These are phyloP conservation scores for Digitaria exilis DNA, from an alignment of 202 grass and related monocot species.

Conservation along the genomic window DNA sequence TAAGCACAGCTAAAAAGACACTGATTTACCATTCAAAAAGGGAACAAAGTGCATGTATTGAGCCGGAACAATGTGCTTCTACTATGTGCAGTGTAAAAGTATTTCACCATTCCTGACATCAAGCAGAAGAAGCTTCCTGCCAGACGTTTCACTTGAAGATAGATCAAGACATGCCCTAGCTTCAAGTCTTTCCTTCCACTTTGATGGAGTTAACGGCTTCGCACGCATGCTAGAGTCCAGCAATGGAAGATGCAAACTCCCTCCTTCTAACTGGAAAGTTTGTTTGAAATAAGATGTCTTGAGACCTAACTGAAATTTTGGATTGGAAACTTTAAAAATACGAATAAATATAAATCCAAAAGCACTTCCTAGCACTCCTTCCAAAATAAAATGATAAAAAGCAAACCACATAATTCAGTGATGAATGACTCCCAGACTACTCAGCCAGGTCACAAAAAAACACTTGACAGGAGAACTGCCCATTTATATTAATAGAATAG, in stretches of 20 bases:
- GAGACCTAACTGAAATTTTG: background rate
- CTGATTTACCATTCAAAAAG: background rate
- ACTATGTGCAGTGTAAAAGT: slow-evolving; percentile 7
- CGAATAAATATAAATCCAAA: slow-evolving; percentile 22
- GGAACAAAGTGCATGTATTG: background rate
- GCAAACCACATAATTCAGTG: background rate
- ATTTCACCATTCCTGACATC: slow-evolving; percentile 91
- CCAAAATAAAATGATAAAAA: background rate
- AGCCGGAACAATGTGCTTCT: background rate
- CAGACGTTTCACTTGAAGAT: slow-evolving; percentile 32
- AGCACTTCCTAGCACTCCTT: background rate
- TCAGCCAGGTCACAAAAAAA: background rate
- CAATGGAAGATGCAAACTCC: slow-evolving; percentile 80
- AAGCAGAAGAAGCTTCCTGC: slow-evolving; percentile 65
- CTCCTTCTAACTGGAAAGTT: slow-evolving; percentile 85
- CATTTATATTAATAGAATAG: background rate
- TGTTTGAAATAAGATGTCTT: slow-evolving; percentile 34
- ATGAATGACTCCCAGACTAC: background rate
- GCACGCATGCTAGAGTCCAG: slow-evolving; percentile 73
- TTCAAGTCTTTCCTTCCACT: slow-evolving; percentile 79
- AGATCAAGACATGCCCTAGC: slow-evolving; percentile 40
- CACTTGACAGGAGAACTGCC: background rate
- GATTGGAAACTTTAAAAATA: background rate
- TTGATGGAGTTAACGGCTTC: slow-evolving; percentile 68
- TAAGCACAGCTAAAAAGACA: background rate